Conservation (phyloP, 1,139 yeast species). For the Candida sojae region DNA sequence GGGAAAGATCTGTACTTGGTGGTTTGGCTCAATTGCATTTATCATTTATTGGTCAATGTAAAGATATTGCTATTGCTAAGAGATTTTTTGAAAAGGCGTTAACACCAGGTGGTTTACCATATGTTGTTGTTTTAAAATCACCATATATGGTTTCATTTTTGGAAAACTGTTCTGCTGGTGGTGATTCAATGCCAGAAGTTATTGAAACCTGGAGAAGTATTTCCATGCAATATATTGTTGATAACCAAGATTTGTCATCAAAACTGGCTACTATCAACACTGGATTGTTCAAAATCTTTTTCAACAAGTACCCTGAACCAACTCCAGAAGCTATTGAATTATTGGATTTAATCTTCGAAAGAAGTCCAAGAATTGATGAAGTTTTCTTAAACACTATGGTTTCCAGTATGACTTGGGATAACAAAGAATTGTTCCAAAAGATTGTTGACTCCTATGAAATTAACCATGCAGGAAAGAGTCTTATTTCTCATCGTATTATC, state of each 20-base stretch:
- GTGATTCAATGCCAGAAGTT: constrained; percentile 60
- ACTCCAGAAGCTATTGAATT: constrained; percentile 57
- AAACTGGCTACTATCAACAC: constrained; percentile 71
- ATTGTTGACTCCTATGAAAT: constrained; percentile 62
- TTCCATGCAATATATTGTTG: constrained; percentile 3
- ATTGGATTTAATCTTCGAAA: constrained; percentile 58
- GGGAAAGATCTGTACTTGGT: constrained; percentile 20
- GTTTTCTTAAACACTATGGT: constrained; percentile 78
- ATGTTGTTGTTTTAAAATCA: constrained; percentile 69
- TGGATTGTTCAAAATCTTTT: constrained; percentile 67
- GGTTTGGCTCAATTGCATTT: constrained; percentile 64
- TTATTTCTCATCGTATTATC: constrained; percentile 74
- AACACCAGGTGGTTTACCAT: constrained; percentile 62
- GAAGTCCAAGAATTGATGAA: constrained; percentile 65
- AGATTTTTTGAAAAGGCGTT: constrained; percentile 75
- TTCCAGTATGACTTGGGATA: constrained; percentile 71
- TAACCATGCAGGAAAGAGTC: constrained; percentile 61
- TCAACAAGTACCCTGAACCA: constrained; percentile 56
- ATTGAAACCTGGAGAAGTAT: constrained; percentile 55
- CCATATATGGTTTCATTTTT: constrained; percentile 72
- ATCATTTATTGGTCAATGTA: constrained; percentile 79
- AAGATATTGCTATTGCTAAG: constrained; percentile 70
- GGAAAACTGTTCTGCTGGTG: constrained; percentile 59
- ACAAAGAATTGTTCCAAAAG: constrained; percentile 62
- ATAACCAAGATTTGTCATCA: constrained; percentile 20